A percentile compares a stretch with the other conserved stretches of the same genome.
These are phyloP conservation scores for Mycena rebaudengoi DNA, from an alignment of 768 basidiomycete species.

Conservation along the genomic window DNA sequence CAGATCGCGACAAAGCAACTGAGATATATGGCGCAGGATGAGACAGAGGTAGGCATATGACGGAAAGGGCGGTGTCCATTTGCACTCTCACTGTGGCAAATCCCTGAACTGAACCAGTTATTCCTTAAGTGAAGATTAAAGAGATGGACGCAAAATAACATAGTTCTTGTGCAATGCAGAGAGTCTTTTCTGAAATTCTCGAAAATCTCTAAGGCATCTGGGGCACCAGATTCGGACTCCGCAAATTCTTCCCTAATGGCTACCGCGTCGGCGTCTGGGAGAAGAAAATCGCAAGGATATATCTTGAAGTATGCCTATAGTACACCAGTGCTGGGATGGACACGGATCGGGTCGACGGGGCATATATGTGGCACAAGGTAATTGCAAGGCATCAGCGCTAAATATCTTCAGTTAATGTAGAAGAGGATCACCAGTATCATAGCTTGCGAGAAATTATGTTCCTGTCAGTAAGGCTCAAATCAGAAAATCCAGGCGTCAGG, in stretches of 20 bases:
- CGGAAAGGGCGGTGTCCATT: no score
- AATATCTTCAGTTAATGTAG: neutral
- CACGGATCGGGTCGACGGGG: slow-evolving; percentile 81
- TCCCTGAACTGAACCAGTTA: no score
- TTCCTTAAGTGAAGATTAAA: neutral
- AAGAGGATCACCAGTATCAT: neutral
- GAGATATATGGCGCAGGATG: no score
- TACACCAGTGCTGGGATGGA: slow-evolving; percentile 89
- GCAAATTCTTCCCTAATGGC: slow-evolving; percentile 44
- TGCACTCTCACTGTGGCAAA: no score
- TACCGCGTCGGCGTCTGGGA: slow-evolving; percentile 81
- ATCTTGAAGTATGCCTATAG: slow-evolving; percentile 55
- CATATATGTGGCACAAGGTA: slow-evolving; percentile 82
- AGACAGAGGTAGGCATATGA: no score
- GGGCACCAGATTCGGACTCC: slow-evolving; percentile 41
- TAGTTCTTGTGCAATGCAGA: slow-evolving; percentile 51
- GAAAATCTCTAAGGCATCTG: slow-evolving; percentile 46
- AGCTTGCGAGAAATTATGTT: slow-evolving; percentile 66
- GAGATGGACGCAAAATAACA: slow-evolving; percentile 42
- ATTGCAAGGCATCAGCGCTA: slow-evolving; percentile 76
- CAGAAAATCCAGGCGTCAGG: slow-evolving; percentile 68
- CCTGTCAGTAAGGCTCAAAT: slow-evolving; percentile 32
- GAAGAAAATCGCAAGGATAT: neutral
- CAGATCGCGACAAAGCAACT: no score
- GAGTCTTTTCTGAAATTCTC: slow-evolving; percentile 61